These are phyloP conservation scores for Ceratocystis destructans DNA, from an alignment of 2,329 filamentous ascomycete species.

Conservation along the genomic window DNA sequence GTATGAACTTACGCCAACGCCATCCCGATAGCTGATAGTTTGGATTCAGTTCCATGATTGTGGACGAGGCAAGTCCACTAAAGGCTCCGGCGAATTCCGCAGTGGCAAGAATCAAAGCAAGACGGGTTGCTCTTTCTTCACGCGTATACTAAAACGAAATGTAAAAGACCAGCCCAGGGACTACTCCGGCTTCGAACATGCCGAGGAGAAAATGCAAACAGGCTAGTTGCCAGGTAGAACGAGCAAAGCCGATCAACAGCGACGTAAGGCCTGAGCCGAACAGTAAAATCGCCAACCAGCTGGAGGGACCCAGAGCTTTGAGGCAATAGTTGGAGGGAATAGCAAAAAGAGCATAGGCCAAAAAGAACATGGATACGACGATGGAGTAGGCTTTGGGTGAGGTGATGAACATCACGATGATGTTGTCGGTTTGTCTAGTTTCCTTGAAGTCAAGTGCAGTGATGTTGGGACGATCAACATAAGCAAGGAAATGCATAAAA, in stretches of 20 bases:
- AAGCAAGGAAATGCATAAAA: constrained; percentile 52
- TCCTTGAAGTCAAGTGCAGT: constrained; percentile 57
- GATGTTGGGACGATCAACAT: constrained; percentile 55
- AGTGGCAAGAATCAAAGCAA: constrained; percentile 56
- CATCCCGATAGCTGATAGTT: constrained; percentile 48
- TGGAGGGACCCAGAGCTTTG: constrained; percentile 48
- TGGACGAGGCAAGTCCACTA: constrained; percentile 59
- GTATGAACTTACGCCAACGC: constrained; percentile 52
- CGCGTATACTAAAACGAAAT: constrained; percentile 63
- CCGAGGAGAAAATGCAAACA: constrained; percentile 56
- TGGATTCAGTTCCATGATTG: constrained; percentile 57
- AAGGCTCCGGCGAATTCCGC: constrained; percentile 60
- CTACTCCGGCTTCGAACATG: constrained; percentile 55
- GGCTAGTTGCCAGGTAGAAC: constrained; percentile 48
- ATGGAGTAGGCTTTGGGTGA: constrained; percentile 46
- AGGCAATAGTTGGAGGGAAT: constrained; percentile 54
- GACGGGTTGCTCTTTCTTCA: constrained; percentile 53
- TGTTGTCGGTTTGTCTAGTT: constrained; percentile 43
- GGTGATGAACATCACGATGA: constrained; percentile 49
- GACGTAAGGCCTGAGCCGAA: constrained; percentile 54
- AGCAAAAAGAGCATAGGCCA: constrained; percentile 47
- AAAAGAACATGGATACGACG: constrained; percentile 46
- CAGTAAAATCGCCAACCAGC: constrained; percentile 54
- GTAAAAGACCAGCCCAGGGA: constrained; percentile 53
- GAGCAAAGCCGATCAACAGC: constrained; percentile 50